Percentiles rank a stretch among this genome's conserved stretches.
Conservation (phyloP, 164 flowering plant species). For the Piper longum region DNA sequence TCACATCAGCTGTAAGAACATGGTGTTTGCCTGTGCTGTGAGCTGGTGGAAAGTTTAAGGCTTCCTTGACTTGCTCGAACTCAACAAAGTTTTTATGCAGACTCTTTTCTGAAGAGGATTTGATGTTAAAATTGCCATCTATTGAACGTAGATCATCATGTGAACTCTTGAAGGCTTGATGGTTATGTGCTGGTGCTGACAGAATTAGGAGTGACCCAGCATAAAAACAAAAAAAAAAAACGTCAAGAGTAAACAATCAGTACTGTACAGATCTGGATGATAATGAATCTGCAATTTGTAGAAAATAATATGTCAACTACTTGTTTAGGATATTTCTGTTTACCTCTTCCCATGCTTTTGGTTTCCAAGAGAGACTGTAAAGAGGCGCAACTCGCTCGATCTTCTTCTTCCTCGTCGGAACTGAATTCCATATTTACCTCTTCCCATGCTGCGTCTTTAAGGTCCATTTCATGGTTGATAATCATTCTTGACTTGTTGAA, state of each 20-base stretch:
- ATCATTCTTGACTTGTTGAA: constrained; percentile 14
- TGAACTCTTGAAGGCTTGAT: constrained; percentile 29
- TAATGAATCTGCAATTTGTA: constrained; percentile 29
- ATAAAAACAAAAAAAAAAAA: neutral
- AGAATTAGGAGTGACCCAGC: neutral
- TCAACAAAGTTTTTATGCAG: constrained; percentile 25
- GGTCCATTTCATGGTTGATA: constrained; percentile 8
- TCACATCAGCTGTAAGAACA: constrained; percentile 21
- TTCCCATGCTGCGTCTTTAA: constrained; percentile 5
- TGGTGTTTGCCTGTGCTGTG: constrained; percentile 11
- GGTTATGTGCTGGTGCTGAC: constrained; percentile 10
- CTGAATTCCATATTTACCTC: constrained; percentile 7
- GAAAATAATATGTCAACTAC: no score
- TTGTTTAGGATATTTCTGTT: neutral
- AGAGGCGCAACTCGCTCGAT: constrained; percentile 14
- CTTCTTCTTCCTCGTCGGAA: constrained; percentile 12
- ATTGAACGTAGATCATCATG: constrained; percentile 17
- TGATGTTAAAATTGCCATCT: constrained; percentile 10
- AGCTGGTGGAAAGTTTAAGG: constrained; percentile 3
- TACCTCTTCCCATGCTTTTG: constrained; percentile 4
- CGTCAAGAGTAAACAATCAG: constrained; percentile 8
- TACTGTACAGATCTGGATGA: constrained; percentile 11
- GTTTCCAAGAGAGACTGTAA: neutral
- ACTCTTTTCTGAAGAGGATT: constrained; percentile 13
- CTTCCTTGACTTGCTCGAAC: constrained; percentile 21